These are phyloP conservation scores for Nemania sp. DNA, from an alignment of 2,329 filamentous ascomycete genomes.

Conservation along the genomic window DNA sequence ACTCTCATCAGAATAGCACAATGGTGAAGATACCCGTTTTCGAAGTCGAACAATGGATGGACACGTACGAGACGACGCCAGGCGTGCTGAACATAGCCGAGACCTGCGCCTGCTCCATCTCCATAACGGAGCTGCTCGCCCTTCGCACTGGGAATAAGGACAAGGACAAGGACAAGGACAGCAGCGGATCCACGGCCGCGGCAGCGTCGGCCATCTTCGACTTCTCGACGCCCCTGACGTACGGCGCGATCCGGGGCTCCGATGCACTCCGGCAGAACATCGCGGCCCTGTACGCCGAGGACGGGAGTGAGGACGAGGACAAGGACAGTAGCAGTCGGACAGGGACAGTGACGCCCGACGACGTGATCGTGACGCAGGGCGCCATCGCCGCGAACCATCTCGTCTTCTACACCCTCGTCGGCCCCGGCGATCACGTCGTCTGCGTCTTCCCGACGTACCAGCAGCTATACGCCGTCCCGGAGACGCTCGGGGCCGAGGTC, in stretches of 20 bases:
- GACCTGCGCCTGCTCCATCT: slow-evolving; percentile 77
- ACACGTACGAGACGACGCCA: slow-evolving; percentile 60
- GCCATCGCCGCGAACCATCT: slow-evolving; percentile 86
- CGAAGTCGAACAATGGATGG: slow-evolving; percentile 75
- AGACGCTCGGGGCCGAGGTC: slow-evolving; percentile 75
- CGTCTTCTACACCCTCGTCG: slow-evolving; percentile 72
- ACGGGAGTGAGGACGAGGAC: slow-evolving; percentile 37
- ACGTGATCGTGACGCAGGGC: slow-evolving; percentile 77
- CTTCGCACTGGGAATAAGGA: slow-evolving; percentile 66
- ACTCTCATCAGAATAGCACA: not conserved
- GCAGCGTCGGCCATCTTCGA: slow-evolving; percentile 45
- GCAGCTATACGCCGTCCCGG: slow-evolving; percentile 77
- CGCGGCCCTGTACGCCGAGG: slow-evolving; percentile 66
- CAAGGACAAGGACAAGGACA: slow-evolving; percentile 19
- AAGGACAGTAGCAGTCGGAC: not conserved
- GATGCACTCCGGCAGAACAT: slow-evolving; percentile 66
- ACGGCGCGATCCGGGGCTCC: slow-evolving; percentile 74
- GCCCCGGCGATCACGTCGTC: slow-evolving; percentile 78
- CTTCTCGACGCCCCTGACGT: slow-evolving; percentile 66
- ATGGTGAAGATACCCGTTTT: slow-evolving; percentile 67
- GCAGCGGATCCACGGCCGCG: slow-evolving; percentile 28
- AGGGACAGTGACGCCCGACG: slow-evolving; percentile 48
- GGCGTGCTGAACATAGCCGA: slow-evolving; percentile 74
- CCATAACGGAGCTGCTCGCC: slow-evolving; percentile 66
- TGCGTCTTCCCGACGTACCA: slow-evolving; percentile 89